Evolutionary conservation across 495 filamentous ascomycete genomes (phyloP).

Genomic region (Cercophora newfieldiana): DNA sequence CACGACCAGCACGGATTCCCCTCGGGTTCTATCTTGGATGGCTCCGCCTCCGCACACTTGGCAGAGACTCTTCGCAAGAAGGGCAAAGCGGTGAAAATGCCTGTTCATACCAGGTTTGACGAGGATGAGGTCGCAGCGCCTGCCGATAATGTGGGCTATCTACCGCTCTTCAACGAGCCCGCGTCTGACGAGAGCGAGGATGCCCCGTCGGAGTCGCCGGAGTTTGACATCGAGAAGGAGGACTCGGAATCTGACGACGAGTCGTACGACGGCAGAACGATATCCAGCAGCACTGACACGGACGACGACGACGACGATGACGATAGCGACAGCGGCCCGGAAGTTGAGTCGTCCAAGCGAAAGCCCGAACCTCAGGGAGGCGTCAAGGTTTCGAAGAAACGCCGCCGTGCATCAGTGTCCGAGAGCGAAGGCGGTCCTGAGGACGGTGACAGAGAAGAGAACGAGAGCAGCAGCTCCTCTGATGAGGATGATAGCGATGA

Average conservation of each 20-base stretch:
- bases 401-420: slow-evolving; percentile 6
- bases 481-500: slow-evolving; percentile 7
- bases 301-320: slow-evolving; percentile 22
- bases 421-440: slow-evolving; percentile 9
- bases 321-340: slow-evolving; percentile 25
- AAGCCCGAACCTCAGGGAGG: background rate
- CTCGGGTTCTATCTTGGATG: slow-evolving; percentile 48
- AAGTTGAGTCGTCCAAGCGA: slow-evolving; percentile 18
- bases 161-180: background rate
- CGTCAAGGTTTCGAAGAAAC: background rate
- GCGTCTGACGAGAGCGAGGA: background rate
- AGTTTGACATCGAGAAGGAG: background rate
- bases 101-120: slow-evolving; percentile 38
- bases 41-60: slow-evolving; percentile 42
- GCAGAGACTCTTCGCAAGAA: slow-evolving; percentile 31
- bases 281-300: background rate
- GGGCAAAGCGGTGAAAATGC: slow-evolving; percentile 31
- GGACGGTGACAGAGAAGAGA: slow-evolving; percentile 11
- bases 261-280: slow-evolving; percentile 10
- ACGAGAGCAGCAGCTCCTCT: slow-evolving; percentile 13
- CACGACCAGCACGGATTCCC: slow-evolving; percentile 54
- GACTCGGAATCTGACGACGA: slow-evolving; percentile 24
- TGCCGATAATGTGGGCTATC: slow-evolving; percentile 21
- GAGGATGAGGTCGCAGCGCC: slow-evolving; percentile 18
- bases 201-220: slow-evolving; percentile 17